Conservation (phyloP, 148 eudicot genomes). For the Chenopodium formosanum region DNA sequence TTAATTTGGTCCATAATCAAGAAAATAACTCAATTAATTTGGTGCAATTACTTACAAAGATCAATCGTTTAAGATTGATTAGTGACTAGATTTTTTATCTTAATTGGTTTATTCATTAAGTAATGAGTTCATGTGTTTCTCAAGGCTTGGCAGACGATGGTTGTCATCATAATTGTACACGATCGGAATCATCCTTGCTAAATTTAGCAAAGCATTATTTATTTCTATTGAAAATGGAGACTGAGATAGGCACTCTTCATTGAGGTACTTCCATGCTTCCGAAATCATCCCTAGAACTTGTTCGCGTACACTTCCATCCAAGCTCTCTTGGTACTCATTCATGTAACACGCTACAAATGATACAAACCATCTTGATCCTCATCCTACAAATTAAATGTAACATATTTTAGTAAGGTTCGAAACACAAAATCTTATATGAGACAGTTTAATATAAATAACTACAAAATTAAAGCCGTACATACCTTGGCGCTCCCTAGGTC, state of each 20-base stretch:
- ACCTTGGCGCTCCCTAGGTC: constrained; percentile 67
- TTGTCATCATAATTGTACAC: constrained; percentile 35
- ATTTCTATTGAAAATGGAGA: constrained; percentile 29
- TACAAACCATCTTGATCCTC: constrained; percentile 39
- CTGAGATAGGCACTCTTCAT: constrained; percentile 24
- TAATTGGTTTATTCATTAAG: background rate
- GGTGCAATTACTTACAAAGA: too few relatives aligned
- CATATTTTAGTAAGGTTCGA: too few relatives aligned
- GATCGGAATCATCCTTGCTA: constrained; percentile 39
- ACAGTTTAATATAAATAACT: too few relatives aligned
- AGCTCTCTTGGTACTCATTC: constrained; percentile 29
- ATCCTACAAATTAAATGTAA: constrained; percentile 27
- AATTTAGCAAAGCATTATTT: constrained; percentile 28
- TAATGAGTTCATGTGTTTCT: constrained; percentile 29
- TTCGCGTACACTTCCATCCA: constrained; percentile 24
- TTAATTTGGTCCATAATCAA: too few relatives aligned
- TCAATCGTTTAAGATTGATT: too few relatives aligned
- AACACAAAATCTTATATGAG: too few relatives aligned
- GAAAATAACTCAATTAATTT: too few relatives aligned
- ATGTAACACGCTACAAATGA: constrained; percentile 34
- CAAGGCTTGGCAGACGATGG: constrained; percentile 24
- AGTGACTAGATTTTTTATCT: too few relatives aligned
- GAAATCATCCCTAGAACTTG: constrained; percentile 31
- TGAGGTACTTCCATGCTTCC: constrained; percentile 40
- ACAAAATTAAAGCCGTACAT: background rate